phyloP scores from a whole-genome alignment of 257 asterid genomes.

The Mitragyna speciosa region DNA sequence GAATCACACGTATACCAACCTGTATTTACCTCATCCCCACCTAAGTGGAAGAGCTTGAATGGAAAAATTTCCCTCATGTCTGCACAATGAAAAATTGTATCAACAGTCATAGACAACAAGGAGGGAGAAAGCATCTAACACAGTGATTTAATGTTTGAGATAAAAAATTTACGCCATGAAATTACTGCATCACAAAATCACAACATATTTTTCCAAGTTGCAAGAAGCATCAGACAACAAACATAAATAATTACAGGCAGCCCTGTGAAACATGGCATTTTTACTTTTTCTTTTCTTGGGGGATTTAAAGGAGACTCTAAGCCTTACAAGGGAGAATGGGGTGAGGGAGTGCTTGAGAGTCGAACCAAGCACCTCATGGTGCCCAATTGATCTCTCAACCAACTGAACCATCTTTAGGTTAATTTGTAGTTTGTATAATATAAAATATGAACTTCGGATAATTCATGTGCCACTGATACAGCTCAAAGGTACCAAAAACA shows the following conservation, averaged over 20 bases:
- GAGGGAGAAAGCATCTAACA: conserved; percentile 2
- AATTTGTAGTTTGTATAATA: not conserved
- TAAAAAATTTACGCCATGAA: not conserved
- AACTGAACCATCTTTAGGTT: no score
- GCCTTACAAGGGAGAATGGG: no score
- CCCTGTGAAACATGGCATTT: not conserved
- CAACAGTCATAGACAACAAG: conserved; percentile 17
- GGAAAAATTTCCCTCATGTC: conserved; percentile 86
- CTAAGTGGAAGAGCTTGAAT: conserved; percentile 84
- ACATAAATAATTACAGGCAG: not conserved
- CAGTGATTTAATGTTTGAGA: no score
- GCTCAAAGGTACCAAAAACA: not conserved
- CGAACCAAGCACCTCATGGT: no score
- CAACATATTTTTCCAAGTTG: not conserved
- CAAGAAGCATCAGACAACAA: not conserved
- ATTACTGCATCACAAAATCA: not conserved
- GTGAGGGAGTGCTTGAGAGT: no score
- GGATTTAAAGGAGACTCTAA: no score
- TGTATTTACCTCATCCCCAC: conserved; percentile 96
- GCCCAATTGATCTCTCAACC: no score
- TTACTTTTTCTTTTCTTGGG: no score
- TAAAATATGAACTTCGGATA: not conserved
- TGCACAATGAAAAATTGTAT: conserved; percentile 35
- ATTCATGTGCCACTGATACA: not conserved
- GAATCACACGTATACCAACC: conserved; percentile 36